These are phyloP conservation scores for Psidium friedrichsthalianum DNA, from an alignment of 345 rosid species.

Conservation along the genomic window DNA sequence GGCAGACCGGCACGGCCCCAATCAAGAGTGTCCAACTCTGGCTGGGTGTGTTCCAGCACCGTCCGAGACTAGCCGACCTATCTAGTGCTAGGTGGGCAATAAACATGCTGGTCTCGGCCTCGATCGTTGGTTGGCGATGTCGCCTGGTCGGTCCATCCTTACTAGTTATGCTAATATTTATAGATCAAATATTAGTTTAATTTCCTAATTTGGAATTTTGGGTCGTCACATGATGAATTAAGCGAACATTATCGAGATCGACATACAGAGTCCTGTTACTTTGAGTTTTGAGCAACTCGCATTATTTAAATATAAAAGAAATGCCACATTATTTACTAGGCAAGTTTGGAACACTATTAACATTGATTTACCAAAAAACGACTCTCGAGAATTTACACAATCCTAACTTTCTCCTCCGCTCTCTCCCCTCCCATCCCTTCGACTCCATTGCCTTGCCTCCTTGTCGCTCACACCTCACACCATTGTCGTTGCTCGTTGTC, in stretches of 20 bases:
- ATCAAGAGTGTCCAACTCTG: too few species aligned
- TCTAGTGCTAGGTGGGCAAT: fast-evolving
- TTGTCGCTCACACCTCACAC: background rate
- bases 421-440: background rate
- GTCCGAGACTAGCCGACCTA: too few species aligned
- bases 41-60: too few species aligned
- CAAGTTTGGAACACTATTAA: background rate
- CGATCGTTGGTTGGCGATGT: too few species aligned
- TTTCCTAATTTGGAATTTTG: too few species aligned
- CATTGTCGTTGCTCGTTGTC: background rate
- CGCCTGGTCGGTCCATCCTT: too few species aligned
- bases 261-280: background rate
- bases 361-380: background rate
- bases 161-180: too few species aligned
- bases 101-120: too few species aligned
- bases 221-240: background rate
- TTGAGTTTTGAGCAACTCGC: background rate
- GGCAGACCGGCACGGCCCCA: too few species aligned
- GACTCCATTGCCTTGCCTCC: background rate
- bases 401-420: background rate
- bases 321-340: background rate
- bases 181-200: too few species aligned
- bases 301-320: background rate
- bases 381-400: background rate
- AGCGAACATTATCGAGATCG: background rate